A percentile compares a stretch with the other conserved stretches of the same genome.
phyloP scores from a whole-genome alignment of 352 stramenopile genomes.

The Phytophthora ohioensis region DNA sequence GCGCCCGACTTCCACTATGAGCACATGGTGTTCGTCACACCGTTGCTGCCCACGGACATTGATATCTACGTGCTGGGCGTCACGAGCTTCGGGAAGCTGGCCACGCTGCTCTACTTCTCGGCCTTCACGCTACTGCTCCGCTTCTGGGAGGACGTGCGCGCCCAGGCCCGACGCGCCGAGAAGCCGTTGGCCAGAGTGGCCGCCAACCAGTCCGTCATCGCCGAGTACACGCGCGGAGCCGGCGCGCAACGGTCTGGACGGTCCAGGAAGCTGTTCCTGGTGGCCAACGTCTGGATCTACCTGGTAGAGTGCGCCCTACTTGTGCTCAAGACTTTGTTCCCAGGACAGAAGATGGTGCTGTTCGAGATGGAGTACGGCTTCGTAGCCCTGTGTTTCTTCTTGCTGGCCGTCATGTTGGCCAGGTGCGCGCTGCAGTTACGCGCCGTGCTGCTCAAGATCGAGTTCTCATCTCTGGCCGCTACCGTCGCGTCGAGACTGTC shows the following conservation, averaged over 20 bases:
- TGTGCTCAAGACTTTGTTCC: conserved; percentile 78
- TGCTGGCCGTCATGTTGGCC: conserved; percentile 75
- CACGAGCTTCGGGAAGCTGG: conserved; percentile 77
- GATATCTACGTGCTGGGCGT: conserved; percentile 87
- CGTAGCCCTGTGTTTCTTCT: conserved; percentile 78
- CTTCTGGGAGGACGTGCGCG: conserved; percentile 84
- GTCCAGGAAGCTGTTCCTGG: conserved; percentile 72
- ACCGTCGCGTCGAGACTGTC: conserved; percentile 64
- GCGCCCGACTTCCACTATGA: conserved; percentile 59
- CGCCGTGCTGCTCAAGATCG: conserved; percentile 72
- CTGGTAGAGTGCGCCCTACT: conserved; percentile 76
- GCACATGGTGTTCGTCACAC: conserved; percentile 80
- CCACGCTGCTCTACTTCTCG: conserved; percentile 85
- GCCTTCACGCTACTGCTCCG: conserved; percentile 82
- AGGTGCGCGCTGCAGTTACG: conserved; percentile 60
- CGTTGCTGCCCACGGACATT: conserved; percentile 76
- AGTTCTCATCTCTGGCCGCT: conserved; percentile 72
- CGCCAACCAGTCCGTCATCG: conserved; percentile 78
- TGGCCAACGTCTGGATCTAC: conserved; percentile 88
- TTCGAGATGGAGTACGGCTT: conserved; percentile 81
- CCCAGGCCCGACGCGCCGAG: conserved; percentile 59
- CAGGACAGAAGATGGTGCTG: conserved; percentile 57
- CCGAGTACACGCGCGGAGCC: conserved; percentile 67
- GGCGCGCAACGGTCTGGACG: conserved; percentile 55
- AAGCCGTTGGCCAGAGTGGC: conserved; percentile 68